Evolutionary conservation across 1,139 yeast species (phyloP).

Genomic region (Suhomyces yuchorum): DNA sequence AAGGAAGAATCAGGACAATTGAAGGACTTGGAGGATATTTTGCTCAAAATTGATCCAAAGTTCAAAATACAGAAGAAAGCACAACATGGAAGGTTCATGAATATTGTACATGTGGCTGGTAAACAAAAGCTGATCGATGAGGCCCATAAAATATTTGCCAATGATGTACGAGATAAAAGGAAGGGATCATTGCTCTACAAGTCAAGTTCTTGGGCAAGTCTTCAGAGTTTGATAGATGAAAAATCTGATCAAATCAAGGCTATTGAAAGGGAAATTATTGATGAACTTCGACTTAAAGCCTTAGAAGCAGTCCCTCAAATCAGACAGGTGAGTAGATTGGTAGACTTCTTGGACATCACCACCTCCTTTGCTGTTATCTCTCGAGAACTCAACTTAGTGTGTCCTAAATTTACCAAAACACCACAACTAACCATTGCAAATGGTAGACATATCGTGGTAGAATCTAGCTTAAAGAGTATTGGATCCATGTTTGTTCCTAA

Average conservation of each 20-base stretch:
- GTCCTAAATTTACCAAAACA: conserved; percentile 64
- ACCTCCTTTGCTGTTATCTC: conserved; percentile 75
- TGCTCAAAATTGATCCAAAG: conserved; percentile 34
- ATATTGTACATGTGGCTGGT: conserved; percentile 40
- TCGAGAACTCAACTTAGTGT: conserved; percentile 57
- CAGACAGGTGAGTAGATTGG: conserved; percentile 46
- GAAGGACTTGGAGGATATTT: conserved; percentile 20
- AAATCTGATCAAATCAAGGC: conserved; percentile 29
- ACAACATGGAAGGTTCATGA: conserved; percentile 34
- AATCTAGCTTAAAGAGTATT: conserved; percentile 60
- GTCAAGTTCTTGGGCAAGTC: conserved; percentile 35
- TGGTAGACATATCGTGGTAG: conserved; percentile 92
- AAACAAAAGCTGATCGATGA: conserved; percentile 30
- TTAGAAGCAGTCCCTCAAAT: conserved; percentile 41
- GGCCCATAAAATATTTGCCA: conserved; percentile 17
- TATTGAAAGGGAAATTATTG: conserved; percentile 51
- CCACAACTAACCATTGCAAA: conserved; percentile 46
- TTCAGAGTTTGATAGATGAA: conserved; percentile 32
- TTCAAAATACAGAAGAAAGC: conserved; percentile 30
- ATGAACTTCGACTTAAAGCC: conserved; percentile 41
- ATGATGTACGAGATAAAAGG: conserved; percentile 32
- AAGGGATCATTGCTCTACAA: conserved; percentile 34
- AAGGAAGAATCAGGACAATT: conserved; percentile 27
- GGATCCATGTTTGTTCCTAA: conserved; percentile 65
- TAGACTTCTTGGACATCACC: conserved; percentile 74